phyloP scores from a whole-genome alignment of 805 yeast species.

The Dipodascopsis tothii region DNA sequence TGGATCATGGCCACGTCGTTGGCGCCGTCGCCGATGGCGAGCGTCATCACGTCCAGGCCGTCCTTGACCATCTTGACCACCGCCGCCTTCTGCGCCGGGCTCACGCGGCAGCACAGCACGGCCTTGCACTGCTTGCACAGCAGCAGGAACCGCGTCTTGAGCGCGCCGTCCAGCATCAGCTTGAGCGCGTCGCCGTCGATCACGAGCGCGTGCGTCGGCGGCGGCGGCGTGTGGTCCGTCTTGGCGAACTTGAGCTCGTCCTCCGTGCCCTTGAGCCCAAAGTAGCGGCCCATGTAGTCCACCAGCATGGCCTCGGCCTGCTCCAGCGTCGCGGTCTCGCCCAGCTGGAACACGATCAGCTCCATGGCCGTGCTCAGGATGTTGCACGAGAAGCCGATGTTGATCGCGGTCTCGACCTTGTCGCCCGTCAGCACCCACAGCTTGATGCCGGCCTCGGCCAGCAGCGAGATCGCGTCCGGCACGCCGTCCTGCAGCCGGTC shows the following conservation, averaged over 20 bases:
- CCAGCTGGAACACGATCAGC: constrained; percentile 47
- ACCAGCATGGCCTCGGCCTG: constrained; percentile 35
- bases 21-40: constrained; percentile 82
- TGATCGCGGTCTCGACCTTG: constrained; percentile 74
- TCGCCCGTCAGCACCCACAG: constrained; percentile 82
- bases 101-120: constrained; percentile 77
- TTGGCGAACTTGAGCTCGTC: constrained; percentile 45
- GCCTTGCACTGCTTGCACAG: constrained; percentile 69
- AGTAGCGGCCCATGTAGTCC: constrained; percentile 42
- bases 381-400: constrained; percentile 74
- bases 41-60: constrained; percentile 61
- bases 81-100: constrained; percentile 75
- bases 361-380: constrained; percentile 62
- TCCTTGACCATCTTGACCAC: constrained; percentile 62
- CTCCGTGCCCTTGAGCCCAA: constrained; percentile 39
- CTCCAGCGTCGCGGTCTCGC: constrained; percentile 29
- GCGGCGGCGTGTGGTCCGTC: constrained; percentile 58
- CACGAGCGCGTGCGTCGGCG: constrained; percentile 49
- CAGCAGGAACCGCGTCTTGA: constrained; percentile 52
- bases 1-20: constrained; percentile 86
- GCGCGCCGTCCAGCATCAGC: constrained; percentile 36
- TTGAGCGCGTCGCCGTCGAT: constrained; percentile 64
- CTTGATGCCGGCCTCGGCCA: constrained; percentile 67
- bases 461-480: constrained; percentile 59
- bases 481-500: constrained; percentile 73